Base-by-base conservation (phyloP, 257 asterid genomes). In the Solanum paucissectum region DNA sequence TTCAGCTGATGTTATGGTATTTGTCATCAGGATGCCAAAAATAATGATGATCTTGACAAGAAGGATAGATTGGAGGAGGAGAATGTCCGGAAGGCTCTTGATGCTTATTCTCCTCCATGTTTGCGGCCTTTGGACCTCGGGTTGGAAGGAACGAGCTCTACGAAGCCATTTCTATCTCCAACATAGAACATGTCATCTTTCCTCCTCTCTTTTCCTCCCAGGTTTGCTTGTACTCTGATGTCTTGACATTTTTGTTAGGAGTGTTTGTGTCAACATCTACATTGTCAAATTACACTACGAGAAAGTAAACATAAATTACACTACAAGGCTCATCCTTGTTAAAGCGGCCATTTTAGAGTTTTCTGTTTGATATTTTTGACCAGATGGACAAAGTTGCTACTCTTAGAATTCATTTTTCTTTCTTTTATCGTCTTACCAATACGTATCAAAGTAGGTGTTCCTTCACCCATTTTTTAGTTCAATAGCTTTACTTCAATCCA, bases 91-190 rank as follows among this genome's bases (percentile, higher is more conserved):
- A 93, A 92, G 36, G 98, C 98, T 9, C 88, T 91, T 3, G 94
- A 91, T 71, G 98, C 98, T 5, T 97, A 95, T 85, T 91, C 92
- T 82, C 99, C 98, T 85, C 99, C 99, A 6, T 97, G 98, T 87
- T 74, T 95, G 81, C 89, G 90, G 58, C 97, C 98, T 13, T 44
- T 87, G 86, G 94, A 91, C 88, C 62, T 89, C 60, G 94, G 90
- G 71, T 92, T 91, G 10, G 94, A 72, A 42, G 95, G 92, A 25
- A 86, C 95, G 3, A 90, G 93, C 91, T 90, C 93, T 5, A 88
- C 87, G 64, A 87, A 91, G 90, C 94, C 97, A 7, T 87, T 94
- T 68, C 73, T 93, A 55, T 34, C 86, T 9, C 87, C 87, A 37
- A 36, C 81, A 5, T 37, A 69, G 37, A 73, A 72, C 44, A 85